Base-by-base conservation (phyloP, 306 rosid species). In the Dalbergia cultrata region DNA sequence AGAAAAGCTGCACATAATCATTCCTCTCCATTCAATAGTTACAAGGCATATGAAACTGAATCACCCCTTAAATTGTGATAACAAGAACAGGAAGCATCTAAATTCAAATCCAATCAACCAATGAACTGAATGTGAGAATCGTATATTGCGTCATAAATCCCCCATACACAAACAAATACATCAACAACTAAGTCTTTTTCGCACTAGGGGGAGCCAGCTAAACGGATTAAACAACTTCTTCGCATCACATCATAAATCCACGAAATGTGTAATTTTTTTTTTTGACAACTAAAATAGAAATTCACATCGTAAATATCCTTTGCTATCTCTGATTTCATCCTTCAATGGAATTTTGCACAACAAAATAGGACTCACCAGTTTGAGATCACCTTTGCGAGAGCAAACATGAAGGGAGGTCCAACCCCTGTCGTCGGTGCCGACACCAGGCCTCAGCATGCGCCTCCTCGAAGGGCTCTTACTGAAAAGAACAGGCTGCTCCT, bases 391-490 rank as follows among this genome's bases (percentile, higher is more conserved):
- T 87, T 91, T 93, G 13, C 92, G 88, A 43, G 93, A 86, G 60
- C 81, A 90, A 82, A 91, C 89, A 78, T 93, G 98, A 62, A 93
- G 97, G 34, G 87, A 35, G 21, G 97, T 91, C 97, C 98, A 93
- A 35, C 98, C 98, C 43, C 98, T 85, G n/a, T 93, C 98, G 80
- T 93, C 98, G 79, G 85, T 90, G 52, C 81, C 90, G 7, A 64
- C 70, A 7, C 87, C 88, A 39, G 83, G 76, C 47, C 85, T 84
- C 49, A 90, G 68, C 44, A 89, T 83, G 43, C 95, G 92, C 82
- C 89, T 88, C 43, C 93, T 81, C 3, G 93, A 93, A 74, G 88
- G 59, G 88, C 80, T 89, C 49, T 83, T 90, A 78, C 86, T 61
- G 41, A 76, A 35, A 53, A 82, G 47, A 70, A 70, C 64, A 3